Conservation (phyloP, 2,329 filamentous ascomycete genomes). For the Lasiodiplodia sp. region DNA sequence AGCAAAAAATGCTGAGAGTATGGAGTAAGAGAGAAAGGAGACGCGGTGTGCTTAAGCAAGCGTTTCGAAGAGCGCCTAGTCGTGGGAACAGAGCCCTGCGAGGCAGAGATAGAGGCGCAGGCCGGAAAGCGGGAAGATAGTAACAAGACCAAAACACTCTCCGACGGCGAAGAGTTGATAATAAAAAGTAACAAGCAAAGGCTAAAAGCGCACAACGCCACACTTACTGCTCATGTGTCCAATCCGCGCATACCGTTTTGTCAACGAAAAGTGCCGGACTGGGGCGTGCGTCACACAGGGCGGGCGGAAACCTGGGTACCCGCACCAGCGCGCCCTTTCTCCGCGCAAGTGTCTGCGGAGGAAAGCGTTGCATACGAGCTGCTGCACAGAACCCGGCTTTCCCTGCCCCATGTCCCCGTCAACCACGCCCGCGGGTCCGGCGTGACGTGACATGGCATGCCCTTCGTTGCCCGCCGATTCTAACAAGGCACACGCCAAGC, state of each 20-base stretch:
- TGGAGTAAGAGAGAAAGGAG: no score
- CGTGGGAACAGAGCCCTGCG: neutral
- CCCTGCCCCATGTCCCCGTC: neutral
- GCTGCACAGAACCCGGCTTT: neutral
- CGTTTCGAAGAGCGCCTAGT: no score
- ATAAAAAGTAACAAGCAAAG: neutral
- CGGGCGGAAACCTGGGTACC: neutral
- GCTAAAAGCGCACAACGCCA: neutral
- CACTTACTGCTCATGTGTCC: neutral
- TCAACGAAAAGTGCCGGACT: constrained; percentile 4
- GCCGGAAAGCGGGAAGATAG: no score
- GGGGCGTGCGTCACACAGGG: neutral
- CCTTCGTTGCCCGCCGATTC: neutral
- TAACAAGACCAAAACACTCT: no score
- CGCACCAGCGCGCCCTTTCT: constrained; percentile 2
- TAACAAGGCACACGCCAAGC: neutral
- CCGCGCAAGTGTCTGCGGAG: neutral
- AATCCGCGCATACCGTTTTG: constrained; percentile 12
- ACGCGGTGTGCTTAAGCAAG: no score
- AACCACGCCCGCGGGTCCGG: neutral
- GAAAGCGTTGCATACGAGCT: neutral
- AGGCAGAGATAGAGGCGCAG: neutral
- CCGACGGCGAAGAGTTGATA: neutral
- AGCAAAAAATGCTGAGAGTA: no score
- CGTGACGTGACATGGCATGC: neutral